Evolutionary conservation across 2,329 filamentous ascomycete species (phyloP).

Genomic region (Ophiostoma pallidulum): DNA sequence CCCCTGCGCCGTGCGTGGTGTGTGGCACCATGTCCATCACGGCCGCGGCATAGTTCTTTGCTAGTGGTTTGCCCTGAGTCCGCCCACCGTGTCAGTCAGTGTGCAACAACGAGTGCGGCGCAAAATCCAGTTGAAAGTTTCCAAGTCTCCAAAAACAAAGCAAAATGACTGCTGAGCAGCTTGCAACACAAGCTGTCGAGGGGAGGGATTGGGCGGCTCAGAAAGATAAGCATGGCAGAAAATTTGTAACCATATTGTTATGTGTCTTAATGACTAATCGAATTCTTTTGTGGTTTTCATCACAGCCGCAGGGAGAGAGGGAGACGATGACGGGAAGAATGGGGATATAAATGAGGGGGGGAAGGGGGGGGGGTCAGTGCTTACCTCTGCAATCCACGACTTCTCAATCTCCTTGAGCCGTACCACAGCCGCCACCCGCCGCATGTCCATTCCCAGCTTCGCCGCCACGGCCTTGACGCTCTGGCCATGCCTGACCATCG

Average conservation of each 20-base stretch:
- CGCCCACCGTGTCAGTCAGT: too few relatives aligned
- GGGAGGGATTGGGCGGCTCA: too few relatives aligned
- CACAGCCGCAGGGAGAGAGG: slow-evolving; percentile 28
- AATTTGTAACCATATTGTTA: slow-evolving; percentile 69
- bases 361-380: slow-evolving; percentile 23
- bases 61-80: slow-evolving; percentile 63
- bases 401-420: slow-evolving; percentile 80
- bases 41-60: slow-evolving; percentile 65
- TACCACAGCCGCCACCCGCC: slow-evolving; percentile 76
- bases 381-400: slow-evolving; percentile 65
- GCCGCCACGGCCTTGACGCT: slow-evolving; percentile 69
- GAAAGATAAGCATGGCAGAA: slow-evolving; percentile 46
- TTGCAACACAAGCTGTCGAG: too few relatives aligned
- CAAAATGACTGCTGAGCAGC: too few relatives aligned
- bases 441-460: slow-evolving; percentile 68
- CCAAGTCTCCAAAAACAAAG: slow-evolving; percentile 4
- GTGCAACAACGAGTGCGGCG: too few relatives aligned
- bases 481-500: slow-evolving; percentile 50
- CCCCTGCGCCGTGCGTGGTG: slow-evolving; percentile 46
- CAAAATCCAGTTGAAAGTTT: too few relatives aligned
- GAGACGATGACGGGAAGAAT: slow-evolving; percentile 4
- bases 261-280: slow-evolving; percentile 99
- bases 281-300: slow-evolving; percentile 56
- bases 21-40: slow-evolving; percentile 72
- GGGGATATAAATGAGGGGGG: neutral